Conservation (phyloP, 805 yeast species). For the Spathaspora hagerdaliae region DNA sequence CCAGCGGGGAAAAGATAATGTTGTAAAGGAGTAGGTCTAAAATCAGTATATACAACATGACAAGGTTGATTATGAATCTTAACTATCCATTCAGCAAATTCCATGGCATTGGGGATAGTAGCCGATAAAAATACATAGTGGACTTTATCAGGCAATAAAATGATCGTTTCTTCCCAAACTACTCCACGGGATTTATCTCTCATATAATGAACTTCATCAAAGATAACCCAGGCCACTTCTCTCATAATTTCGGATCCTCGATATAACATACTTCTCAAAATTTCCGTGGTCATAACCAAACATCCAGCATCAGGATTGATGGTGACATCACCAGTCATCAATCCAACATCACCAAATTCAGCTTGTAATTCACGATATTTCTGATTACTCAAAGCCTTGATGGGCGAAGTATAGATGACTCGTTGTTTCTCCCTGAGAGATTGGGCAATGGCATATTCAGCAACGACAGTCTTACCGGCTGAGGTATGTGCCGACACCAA, state of each 20-base stretch:
- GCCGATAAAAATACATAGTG: slow-evolving; percentile 92
- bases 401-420: slow-evolving; percentile 93
- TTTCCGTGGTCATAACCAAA: slow-evolving; percentile 98
- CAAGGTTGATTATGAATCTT: slow-evolving; percentile 94
- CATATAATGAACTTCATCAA: slow-evolving; percentile 98
- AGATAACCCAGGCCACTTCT: slow-evolving; percentile 98
- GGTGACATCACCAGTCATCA: slow-evolving; percentile 99
- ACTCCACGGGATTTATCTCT: slow-evolving; percentile 98
- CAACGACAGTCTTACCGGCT: slow-evolving; percentile 96
- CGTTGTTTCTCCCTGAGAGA: slow-evolving; percentile 88
- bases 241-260: slow-evolving; percentile 98
- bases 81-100: slow-evolving; percentile 98
- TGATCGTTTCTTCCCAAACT: slow-evolving; percentile 99
- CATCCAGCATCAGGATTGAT: slow-evolving; percentile 98
- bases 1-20: slow-evolving; percentile 98
- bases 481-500: slow-evolving; percentile 97
- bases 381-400: slow-evolving; percentile 91
- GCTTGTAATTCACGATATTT: slow-evolving; percentile 89
- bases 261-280: slow-evolving; percentile 92
- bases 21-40: slow-evolving; percentile 97
- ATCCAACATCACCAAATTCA: slow-evolving; percentile 94
- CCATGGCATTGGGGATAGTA: slow-evolving; percentile 97
- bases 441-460: slow-evolving; percentile 95
- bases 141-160: slow-evolving; percentile 91
- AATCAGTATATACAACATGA: slow-evolving; percentile 97